Evolutionary conservation across 2,329 filamentous ascomycete genomes (phyloP).

Genomic region (Helminthosporium solani): DNA sequence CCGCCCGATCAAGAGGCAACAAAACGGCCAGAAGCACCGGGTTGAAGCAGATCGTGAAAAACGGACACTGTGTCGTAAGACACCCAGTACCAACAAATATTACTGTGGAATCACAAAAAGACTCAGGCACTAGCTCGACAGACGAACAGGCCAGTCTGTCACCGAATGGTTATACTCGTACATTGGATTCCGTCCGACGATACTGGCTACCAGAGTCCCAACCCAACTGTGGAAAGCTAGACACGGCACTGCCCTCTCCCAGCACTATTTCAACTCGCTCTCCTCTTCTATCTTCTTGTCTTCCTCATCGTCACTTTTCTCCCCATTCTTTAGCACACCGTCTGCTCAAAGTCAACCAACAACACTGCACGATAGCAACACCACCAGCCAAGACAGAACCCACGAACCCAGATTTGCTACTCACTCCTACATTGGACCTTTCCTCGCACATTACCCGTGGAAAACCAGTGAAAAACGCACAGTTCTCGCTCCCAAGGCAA

Average conservation of each 20-base stretch:
- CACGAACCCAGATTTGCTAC: conserved; percentile 14
- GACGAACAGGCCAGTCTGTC: background rate
- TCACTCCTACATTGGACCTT: conserved; percentile 17
- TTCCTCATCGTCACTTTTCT: too few species aligned
- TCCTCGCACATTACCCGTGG: background rate
- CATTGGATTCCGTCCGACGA: conserved; percentile 14
- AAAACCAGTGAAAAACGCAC: background rate
- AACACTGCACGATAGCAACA: background rate
- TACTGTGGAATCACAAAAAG: conserved; percentile 1
- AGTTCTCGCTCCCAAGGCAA: background rate
- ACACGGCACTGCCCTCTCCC: background rate
- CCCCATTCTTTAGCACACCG: conserved; percentile 1
- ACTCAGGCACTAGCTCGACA: background rate
- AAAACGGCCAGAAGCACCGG: conserved; percentile 19
- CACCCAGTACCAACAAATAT: conserved; percentile 9
- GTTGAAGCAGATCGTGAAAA: conserved; percentile 9
- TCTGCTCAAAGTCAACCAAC: background rate
- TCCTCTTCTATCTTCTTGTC: too few species aligned
- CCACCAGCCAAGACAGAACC: background rate
- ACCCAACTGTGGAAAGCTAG: conserved; percentile 9
- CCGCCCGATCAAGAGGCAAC: conserved; percentile 19
- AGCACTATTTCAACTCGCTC: too few species aligned
- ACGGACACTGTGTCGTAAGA: conserved; percentile 3
- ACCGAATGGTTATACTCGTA: background rate
- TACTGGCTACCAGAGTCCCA: conserved; percentile 27